Evolutionary conservation across 768 basidiomycete species (phyloP), one percentile per base, ranked within the genome.

Genomic region (Phlegmacium glaucopus): DNA sequence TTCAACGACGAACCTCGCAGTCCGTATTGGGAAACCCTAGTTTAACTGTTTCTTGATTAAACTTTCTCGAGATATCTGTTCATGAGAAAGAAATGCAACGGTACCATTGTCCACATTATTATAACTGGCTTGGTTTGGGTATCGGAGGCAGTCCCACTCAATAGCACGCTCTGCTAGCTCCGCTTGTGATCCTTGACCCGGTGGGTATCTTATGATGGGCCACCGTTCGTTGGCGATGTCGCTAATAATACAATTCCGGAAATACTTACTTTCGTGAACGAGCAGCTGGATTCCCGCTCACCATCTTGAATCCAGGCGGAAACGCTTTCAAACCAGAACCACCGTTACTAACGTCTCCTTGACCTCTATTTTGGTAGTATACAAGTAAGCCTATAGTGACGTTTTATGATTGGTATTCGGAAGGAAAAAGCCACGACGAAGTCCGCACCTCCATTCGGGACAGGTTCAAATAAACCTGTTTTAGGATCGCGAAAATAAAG

Each of bases 21-120:
- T 74, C 64, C 2, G 72, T 74, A 17, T 58, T 67, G 1, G 73
- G 73, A 55, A 74, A 75, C 4, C 72, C 72, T n/a, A 56, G n/a
- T n/a, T n/a, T n/a, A n/a, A n/a, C n/a, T n/a, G n/a, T n/a, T n/a
- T n/a, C n/a, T n/a, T n/a, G n/a, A n/a, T n/a, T n/a, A n/a, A n/a
- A n/a, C 13, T 32, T 13, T 32, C 13, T 32, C 30, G 30, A 9
- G 39, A n/a, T 3, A 26, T 44, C 12, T n/a, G n/a, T n/a, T n/a
- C n/a, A n/a, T 26, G 9, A 9, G 25, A 42, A 36, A 42, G 15
- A 16, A 13, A 45, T 44, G n/a, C 45, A 54, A 51, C 46, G 16
- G 45, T 48, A 32, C 30, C 30, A 32, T 54, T 34, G 43, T n/a
- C n/a, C n/a, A 27, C 51, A 60, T 61, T 63, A 43, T 65, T 60